These are phyloP conservation scores for Moniliella sp. DNA, from an alignment of 1,284 basidiomycete genomes.

Conservation along the genomic window DNA sequence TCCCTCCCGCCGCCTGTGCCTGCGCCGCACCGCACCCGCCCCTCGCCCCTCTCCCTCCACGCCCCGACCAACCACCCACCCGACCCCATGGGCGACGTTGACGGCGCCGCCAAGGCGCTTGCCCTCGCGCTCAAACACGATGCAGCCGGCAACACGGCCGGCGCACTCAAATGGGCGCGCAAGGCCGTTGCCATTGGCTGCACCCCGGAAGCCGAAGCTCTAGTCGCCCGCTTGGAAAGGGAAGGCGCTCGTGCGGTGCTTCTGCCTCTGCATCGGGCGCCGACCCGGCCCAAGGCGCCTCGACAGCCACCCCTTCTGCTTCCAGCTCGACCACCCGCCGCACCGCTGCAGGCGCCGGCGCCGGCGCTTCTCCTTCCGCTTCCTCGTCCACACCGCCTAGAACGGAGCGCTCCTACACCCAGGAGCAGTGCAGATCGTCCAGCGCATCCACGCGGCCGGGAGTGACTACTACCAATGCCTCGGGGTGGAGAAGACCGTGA, in stretches of 20 bases:
- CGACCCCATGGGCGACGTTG: slow-evolving; percentile 1
- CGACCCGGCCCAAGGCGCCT: slow-evolving; percentile 7
- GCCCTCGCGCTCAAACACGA: slow-evolving; percentile 26
- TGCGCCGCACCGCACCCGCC: too few relatives aligned
- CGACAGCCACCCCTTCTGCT: slow-evolving; percentile 33
- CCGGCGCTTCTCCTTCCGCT: slow-evolving; percentile 47
- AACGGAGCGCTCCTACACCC: slow-evolving; percentile 59
- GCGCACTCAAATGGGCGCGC: slow-evolving; percentile 65
- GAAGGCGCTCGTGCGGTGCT: neutral
- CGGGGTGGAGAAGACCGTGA: slow-evolving; percentile 59
- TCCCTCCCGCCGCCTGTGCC: too few relatives aligned
- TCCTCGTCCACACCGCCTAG: slow-evolving; percentile 33
- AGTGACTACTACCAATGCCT: slow-evolving; percentile 89
- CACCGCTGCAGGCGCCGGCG: slow-evolving; percentile 45
- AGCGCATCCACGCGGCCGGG: slow-evolving; percentile 55
- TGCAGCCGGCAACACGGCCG: slow-evolving; percentile 15
- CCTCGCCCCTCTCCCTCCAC: too few relatives aligned
- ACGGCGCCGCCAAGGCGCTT: slow-evolving; percentile 26
- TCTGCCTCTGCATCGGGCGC: neutral
- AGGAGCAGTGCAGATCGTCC: slow-evolving; percentile 66
- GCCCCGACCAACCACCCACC: too few relatives aligned
- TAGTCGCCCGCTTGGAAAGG: slow-evolving; percentile 44
- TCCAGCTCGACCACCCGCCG: slow-evolving; percentile 35
- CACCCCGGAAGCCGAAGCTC: slow-evolving; percentile 52
- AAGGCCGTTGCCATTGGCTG: slow-evolving; percentile 68